Evolutionary conservation across 169 alveolate genomes (phyloP), one percentile per base, ranked within the genome.

Genomic region (Plasmodium blacklocki): DNA sequence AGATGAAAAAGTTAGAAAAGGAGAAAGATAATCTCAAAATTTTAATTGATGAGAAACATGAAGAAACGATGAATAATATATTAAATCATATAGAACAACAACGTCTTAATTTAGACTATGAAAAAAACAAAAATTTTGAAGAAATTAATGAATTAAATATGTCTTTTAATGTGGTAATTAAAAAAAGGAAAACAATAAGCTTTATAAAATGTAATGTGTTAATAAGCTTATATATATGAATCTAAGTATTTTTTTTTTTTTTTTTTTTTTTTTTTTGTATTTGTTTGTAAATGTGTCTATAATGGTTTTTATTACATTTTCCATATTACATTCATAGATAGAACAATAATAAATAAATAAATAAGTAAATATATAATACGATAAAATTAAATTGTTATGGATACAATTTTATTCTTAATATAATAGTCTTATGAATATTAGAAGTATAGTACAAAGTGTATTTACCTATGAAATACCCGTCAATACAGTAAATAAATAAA

Each of bases 21-120:
- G 89, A 76, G 67, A 76, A 76, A 54, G 89, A 76, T 23, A 56
- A 76, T 23, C 59, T 76, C 26, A 76, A 64, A 52, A 32, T 1
- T 12, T 49, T 76, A 56, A 76, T 76, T 63, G 54, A 56, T 66
- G 43, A 76, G 71, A 76, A 49, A 5, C 89, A 76, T 54, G 78
- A 76, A 70, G 71, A 76, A 50, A 18, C 89, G 4, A 64, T 76
- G 89, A 63, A 76, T 63, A 76, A 64, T 19, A 6, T 76, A 70
- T 19, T 76, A 56, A 76, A 14, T 70, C 52, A 63, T 75, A 58
- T 76, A 64, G 78, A 76, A 64, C 60, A 64, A 12, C 58, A 76
- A 21, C 26, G 89, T 64, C 39, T 58, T 43, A 49, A 52, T 70
- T 66, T 76, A 54, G 89, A 76, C 8, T 12, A 76, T 18, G 76